These are phyloP conservation scores for Cucurbita argyrosperma DNA, from an alignment of 306 rosid species.

Conservation along the genomic window DNA sequence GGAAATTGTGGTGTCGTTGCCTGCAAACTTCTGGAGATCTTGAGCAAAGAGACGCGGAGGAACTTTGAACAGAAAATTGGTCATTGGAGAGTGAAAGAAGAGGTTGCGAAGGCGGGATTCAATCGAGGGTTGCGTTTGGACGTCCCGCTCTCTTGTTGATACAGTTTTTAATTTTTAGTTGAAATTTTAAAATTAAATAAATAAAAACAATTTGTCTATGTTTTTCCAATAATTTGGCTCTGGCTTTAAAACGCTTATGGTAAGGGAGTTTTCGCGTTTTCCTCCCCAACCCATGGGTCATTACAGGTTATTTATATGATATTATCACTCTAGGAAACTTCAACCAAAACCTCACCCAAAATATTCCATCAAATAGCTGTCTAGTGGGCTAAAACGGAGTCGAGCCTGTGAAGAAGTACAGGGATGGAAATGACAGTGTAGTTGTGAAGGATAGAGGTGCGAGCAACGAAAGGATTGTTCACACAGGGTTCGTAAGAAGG, in stretches of 20 bases:
- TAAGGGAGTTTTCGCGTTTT: too few species aligned
- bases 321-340: too few species aligned
- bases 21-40: background rate
- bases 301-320: too few species aligned
- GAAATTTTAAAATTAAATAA: too few species aligned
- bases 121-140: background rate
- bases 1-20: background rate
- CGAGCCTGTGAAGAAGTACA: constrained; percentile 11
- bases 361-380: too few species aligned
- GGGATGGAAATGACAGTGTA: constrained; percentile 38
- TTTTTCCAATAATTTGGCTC: too few species aligned
- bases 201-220: too few species aligned
- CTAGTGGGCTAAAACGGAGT: constrained; percentile 1
- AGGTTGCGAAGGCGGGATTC: background rate
- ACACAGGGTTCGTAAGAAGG: constrained; percentile 64
- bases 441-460: constrained; percentile 17
- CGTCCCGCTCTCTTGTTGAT: too few species aligned
- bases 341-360: too few species aligned
- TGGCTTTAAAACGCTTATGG: too few species aligned
- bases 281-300: too few species aligned
- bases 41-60: background rate
- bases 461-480: constrained; percentile 32
- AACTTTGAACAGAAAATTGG: background rate
- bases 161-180: too few species aligned
- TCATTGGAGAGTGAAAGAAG: background rate